Base-by-base conservation (phyloP, 345 rosid species). In the Physaria fendleri region DNA sequence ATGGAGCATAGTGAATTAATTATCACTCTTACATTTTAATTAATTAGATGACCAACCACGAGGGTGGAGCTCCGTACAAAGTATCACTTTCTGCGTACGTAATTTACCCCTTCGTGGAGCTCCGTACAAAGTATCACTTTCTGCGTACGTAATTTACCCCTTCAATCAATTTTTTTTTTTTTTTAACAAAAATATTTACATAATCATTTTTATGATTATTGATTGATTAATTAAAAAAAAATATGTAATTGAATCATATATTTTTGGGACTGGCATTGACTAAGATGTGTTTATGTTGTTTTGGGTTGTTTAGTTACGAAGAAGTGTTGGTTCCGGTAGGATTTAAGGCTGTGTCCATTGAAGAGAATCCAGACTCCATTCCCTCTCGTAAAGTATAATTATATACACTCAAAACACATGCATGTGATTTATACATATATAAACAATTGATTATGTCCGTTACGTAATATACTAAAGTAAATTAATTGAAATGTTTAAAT, bases 51-150 rank as follows among this genome's bases (percentile, higher is more conserved):
- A 74, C 77, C 0, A 87, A 89, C 60, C 91, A 85, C 35, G 73
- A 63, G 0, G 90, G 88, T 35, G 97, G 97, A 64, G 92, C 95
- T 5, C 97, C 97, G 0, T 89, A 76, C 75, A 89, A 79, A 82
- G 91, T 89, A 29, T 81, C 83, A 7, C 71, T 86, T 33, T 74
- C 87, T 21, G 17, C 59, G 72, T 68, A 68, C 41, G 64, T 59
- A 37, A 24, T 24, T 44, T 13, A 10, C 11, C 39, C 37, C n/a
- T n/a, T n/a, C n/a, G 88, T 35, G 97, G 97, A 64, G 92, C 95
- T 5, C 97, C 97, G 0, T 89, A 76, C 75, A 89, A 79, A 82
- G 91, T 89, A 29, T 81, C 83, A 7, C 71, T 86, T 33, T 74
- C 87, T 21, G 17, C 59, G 72, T 68, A 68, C 41, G 64, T 59